phyloP scores from a whole-genome alignment of 768 basidiomycete genomes.

The Psilocybe azurescens region DNA sequence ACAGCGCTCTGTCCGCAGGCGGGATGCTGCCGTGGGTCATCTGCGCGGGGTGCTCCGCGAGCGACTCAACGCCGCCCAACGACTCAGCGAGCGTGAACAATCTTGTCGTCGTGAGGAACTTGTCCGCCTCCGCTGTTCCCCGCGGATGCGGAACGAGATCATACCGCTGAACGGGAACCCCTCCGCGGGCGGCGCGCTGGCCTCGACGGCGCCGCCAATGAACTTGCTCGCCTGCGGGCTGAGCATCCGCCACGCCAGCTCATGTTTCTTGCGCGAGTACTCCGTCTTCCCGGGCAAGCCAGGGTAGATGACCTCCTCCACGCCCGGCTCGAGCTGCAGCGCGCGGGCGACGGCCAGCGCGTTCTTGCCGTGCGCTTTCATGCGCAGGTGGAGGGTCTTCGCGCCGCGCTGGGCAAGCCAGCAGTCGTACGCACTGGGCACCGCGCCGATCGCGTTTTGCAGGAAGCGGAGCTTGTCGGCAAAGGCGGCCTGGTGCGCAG shows the following conservation, averaged over 20 bases:
- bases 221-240: conserved; percentile 72
- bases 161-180: conserved; percentile 94
- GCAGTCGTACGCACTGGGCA: conserved; percentile 85
- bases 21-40: conserved; percentile 92
- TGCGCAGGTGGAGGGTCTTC: conserved; percentile 90
- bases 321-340: conserved; percentile 57
- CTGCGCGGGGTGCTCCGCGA: conserved; percentile 84
- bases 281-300: conserved; percentile 70
- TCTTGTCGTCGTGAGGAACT: conserved; percentile 66
- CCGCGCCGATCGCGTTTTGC: conserved; percentile 87
- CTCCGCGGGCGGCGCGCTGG: conserved; percentile 36
- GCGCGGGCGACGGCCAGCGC: conserved; percentile 76
- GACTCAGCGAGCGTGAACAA: conserved; percentile 88
- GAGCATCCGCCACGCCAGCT: conserved; percentile 64
- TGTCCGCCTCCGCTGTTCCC: conserved; percentile 60
- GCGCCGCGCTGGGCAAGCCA: conserved; percentile 91
- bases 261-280: conserved; percentile 45
- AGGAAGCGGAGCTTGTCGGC: conserved; percentile 76
- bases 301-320: conserved; percentile 88
- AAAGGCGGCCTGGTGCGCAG: conserved; percentile 54
- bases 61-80: conserved; percentile 90
- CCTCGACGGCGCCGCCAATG: conserved; percentile 15
- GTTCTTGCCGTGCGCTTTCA: conserved; percentile 86
- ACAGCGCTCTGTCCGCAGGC: conserved; percentile 60
- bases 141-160: conserved; percentile 79